A percentile compares a stretch with the other conserved stretches of the same genome.
phyloP scores from a whole-genome alignment of 164 flowering plant genomes.

The Vitis cinerea region DNA sequence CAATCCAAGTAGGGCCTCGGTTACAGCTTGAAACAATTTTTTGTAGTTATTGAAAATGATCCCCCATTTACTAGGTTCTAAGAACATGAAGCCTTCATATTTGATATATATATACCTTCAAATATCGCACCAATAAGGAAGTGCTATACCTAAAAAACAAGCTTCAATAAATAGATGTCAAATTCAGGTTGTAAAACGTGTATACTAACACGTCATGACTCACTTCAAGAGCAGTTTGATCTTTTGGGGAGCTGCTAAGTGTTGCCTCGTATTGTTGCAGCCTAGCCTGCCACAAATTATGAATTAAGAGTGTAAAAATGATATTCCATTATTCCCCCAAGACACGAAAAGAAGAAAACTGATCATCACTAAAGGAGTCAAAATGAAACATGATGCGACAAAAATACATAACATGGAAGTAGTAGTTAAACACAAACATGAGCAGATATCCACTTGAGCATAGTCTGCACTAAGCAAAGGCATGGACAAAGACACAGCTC shows the following conservation, averaged over 20 bases:
- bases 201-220: conserved; percentile 31
- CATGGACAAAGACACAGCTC: too few species aligned
- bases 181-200: neutral
- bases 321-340: neutral
- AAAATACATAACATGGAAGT: too few species aligned
- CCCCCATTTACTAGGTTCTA: too few species aligned
- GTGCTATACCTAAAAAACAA: neutral
- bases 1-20: too few species aligned
- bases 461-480: too few species aligned
- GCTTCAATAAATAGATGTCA: neutral
- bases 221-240: conserved; percentile 83
- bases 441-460: too few species aligned
- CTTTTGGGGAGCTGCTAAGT: conserved; percentile 61
- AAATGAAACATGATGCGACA: neutral
- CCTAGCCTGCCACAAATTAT: conserved; percentile 52
- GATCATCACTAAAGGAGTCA: neutral
- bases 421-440: too few species aligned
- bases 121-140: too few species aligned
- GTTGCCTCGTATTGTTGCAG: conserved; percentile 71
- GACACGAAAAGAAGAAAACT: neutral
- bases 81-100: too few species aligned
- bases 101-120: too few species aligned
- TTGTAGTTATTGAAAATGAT: too few species aligned
- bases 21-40: too few species aligned
- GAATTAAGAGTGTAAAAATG: conserved; percentile 2